These are phyloP conservation scores for Cryptosporidium felis DNA, from an alignment of 169 alveolate genomes.

Conservation along the genomic window DNA sequence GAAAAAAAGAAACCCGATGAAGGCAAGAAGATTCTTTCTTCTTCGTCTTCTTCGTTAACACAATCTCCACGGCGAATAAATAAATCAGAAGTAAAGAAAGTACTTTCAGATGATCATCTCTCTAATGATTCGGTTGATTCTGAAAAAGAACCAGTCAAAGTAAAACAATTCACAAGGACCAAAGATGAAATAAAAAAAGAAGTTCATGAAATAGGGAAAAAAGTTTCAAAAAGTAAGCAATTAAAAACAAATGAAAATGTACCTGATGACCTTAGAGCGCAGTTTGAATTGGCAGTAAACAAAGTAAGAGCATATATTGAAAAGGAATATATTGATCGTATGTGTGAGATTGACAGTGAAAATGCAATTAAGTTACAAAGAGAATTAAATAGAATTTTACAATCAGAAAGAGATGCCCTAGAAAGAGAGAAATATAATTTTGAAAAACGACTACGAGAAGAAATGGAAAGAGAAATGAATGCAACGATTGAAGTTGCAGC, in stretches of 20 bases:
- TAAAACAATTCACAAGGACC: not conserved
- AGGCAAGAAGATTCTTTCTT: not conserved
- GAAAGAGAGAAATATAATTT: constrained; percentile 45
- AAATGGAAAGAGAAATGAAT: constrained; percentile 64
- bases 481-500: constrained; percentile 63
- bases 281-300: constrained; percentile 64
- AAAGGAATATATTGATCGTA: constrained; percentile 57
- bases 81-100: not conserved
- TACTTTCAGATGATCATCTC: too few relatives aligned
- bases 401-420: constrained; percentile 67
- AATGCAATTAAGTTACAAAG: constrained; percentile 58
- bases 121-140: constrained; percentile 19
- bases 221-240: not conserved
- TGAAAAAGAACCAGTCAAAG: not conserved
- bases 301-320: constrained; percentile 67
- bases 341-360: constrained; percentile 58
- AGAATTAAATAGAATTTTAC: constrained; percentile 52
- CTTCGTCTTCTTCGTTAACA: not conserved
- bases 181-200: constrained; percentile 39
- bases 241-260: constrained; percentile 17
- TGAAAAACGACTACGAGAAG: constrained; percentile 57
- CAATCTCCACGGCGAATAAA: not conserved
- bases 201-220: constrained; percentile 6
- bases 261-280: constrained; percentile 65
- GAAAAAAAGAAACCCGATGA: too few relatives aligned